Evolutionary conservation across 1,139 yeast genomes (phyloP).

Genomic region (Scheffersomyces parashehatae): DNA sequence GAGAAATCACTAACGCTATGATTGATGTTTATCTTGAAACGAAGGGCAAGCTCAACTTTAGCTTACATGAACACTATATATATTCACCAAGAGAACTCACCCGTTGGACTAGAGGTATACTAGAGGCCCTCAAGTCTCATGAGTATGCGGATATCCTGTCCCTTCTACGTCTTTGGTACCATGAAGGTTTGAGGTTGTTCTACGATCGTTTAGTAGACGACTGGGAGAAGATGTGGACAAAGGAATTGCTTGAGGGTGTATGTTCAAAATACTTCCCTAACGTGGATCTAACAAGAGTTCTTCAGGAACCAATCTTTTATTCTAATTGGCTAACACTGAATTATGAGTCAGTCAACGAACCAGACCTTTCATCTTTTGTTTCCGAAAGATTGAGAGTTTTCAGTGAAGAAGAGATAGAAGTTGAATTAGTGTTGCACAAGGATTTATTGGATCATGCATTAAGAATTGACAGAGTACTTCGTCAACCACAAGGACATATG

Average conservation of each 20-base stretch:
- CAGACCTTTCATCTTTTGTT: constrained; percentile 55
- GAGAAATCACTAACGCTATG: constrained; percentile 64
- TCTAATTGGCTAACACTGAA: constrained; percentile 74
- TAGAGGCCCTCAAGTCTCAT: constrained; percentile 50
- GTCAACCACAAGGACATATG: constrained; percentile 88
- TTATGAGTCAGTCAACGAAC: constrained; percentile 57
- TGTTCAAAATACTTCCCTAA: constrained; percentile 50
- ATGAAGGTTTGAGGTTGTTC: constrained; percentile 78
- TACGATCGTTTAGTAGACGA: constrained; percentile 63
- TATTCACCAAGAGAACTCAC: constrained; percentile 93
- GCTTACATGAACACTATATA: constrained; percentile 57
- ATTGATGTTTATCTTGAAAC: constrained; percentile 58
- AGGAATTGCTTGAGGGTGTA: constrained; percentile 37
- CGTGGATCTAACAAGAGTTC: constrained; percentile 33
- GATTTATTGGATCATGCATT: constrained; percentile 75
- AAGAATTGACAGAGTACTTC: constrained; percentile 77
- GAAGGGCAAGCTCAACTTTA: constrained; percentile 36
- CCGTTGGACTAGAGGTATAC: constrained; percentile 81
- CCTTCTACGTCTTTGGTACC: constrained; percentile 71
- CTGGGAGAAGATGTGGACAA: constrained; percentile 56
- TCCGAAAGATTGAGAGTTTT: constrained; percentile 68
- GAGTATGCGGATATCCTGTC: constrained; percentile 38
- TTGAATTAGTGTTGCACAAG: constrained; percentile 62
- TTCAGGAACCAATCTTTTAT: constrained; percentile 56
- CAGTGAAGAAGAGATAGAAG: constrained; percentile 73